Conservation (phyloP, 257 asterid species). For the Striga asiatica region DNA sequence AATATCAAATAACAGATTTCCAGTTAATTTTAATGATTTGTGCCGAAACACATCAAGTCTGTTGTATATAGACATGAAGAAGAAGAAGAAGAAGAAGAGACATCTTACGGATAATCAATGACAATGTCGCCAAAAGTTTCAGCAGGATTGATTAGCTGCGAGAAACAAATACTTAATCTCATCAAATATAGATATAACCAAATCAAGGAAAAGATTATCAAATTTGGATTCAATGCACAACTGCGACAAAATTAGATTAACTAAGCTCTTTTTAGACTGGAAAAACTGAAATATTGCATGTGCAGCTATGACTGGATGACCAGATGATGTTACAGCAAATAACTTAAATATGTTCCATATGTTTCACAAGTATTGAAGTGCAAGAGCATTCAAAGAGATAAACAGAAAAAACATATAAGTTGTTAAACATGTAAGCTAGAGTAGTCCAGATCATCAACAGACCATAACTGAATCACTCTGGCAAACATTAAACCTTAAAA, state of each 20-base stretch:
- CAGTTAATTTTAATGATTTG: slow-evolving; percentile 4
- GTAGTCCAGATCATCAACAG: not conserved
- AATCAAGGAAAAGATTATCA: too few species aligned
- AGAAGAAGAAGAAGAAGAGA: too few species aligned
- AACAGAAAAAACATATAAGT: not conserved
- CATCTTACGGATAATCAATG: slow-evolving; percentile 95
- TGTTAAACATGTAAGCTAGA: not conserved
- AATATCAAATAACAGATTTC: slow-evolving; percentile 3
- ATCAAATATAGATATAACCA: slow-evolving; percentile 11
- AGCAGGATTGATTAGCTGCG: slow-evolving; percentile 90
- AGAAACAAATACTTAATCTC: slow-evolving; percentile 21
- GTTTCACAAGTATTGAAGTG: slow-evolving; percentile 4
- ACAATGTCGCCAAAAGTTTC: slow-evolving; percentile 99
- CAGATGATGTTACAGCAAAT: slow-evolving; percentile 8
- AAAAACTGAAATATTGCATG: not conserved
- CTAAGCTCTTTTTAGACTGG: not conserved
- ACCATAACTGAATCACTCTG: slow-evolving; percentile 3
- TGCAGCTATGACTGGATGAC: slow-evolving; percentile 1
- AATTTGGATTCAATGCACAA: too few species aligned
- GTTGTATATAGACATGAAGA: slow-evolving; percentile 10
- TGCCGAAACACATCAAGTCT: not conserved
- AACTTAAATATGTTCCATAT: slow-evolving; percentile 7
- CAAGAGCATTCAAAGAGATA: not conserved
- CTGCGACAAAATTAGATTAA: not conserved
- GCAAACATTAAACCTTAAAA: slow-evolving; percentile 2